Base-by-base conservation (phyloP, 2,329 filamentous ascomycete species). In the Elsinoe perseae region DNA sequence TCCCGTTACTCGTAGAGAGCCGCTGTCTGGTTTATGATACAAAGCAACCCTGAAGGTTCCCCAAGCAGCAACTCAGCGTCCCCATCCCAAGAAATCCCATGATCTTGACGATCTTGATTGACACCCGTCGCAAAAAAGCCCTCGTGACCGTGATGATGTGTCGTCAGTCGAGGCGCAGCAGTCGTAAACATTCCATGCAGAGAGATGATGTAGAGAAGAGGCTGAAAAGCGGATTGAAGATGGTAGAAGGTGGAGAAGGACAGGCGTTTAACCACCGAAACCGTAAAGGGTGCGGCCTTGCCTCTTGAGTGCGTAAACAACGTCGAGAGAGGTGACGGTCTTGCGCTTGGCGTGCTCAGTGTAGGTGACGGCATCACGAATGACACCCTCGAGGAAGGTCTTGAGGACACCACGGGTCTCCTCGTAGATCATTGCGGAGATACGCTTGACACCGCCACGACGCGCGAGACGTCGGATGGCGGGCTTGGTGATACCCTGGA, bases 381-480 rank as follows among this genome's bases (percentile, higher is more conserved):
- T 89, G 73, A 89, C 85, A 73, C 83, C 81, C 76, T 89, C 86
- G 66, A 89, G 84, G 83, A 89, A 89, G 73, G 85, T 85, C 82
- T 89, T 89, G 68, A 89, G 80, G 68, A 89, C 86, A 80, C 84
- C 84, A 71, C 86, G 85, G 67, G 86, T 89, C 79, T 89, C 84
- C 73, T 87, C 85, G 79, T 89, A 89, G 78, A 89, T 89, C 85
- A 87, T 95, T 74, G 91, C 91, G 70, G 90, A 95, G 71, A 96
- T 96, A 95, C 91, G 91, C 89, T 96, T 96, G 83, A 96, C 91
- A 91, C 91, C 91, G 77, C 91, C 91, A 93, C 91, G 90, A 79
- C 91, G 91, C 64, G 91, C 91, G 74, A 96, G 90, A 95, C 91
- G 91, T 71, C 91, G 87, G 78, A 96, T 96, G 70, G 91, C 91